These are phyloP conservation scores for Colletotrichum cuscutae DNA, from an alignment of 2,329 filamentous ascomycete genomes.

Conservation along the genomic window DNA sequence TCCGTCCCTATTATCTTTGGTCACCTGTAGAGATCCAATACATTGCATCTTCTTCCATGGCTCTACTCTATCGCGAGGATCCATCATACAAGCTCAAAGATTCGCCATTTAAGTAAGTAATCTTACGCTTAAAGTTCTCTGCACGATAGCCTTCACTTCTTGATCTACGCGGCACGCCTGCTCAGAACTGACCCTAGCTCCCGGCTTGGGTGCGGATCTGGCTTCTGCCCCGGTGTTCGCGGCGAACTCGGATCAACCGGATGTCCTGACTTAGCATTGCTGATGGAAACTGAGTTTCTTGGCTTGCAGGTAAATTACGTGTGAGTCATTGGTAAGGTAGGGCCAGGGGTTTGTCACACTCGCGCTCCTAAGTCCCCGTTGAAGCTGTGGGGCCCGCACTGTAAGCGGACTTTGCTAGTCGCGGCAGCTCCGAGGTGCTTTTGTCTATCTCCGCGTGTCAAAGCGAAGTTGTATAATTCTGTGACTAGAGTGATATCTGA, in stretches of 20 bases:
- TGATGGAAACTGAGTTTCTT: not conserved
- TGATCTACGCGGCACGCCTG: not conserved
- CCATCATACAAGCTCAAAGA: not conserved
- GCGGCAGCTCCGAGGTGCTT: too few relatives aligned
- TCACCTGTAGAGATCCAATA: not conserved
- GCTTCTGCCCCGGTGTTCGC: not conserved
- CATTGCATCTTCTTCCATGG: too few relatives aligned
- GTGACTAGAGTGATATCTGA: not conserved
- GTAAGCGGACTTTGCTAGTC: not conserved
- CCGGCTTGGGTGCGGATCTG: not conserved
- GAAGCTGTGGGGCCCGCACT: not conserved
- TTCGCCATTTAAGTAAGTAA: not conserved
- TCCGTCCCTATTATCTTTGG: not conserved
- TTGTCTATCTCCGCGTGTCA: not conserved
- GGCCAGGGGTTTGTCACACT: not conserved
- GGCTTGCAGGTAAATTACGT: not conserved
- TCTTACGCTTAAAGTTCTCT: not conserved
- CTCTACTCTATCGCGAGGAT: not conserved
- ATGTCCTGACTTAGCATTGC: not conserved
- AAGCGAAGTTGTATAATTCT: not conserved
- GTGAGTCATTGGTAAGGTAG: not conserved
- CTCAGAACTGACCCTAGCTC: not conserved
- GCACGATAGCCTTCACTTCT: not conserved
- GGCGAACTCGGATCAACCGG: not conserved
- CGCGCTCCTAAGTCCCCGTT: not conserved